Evolutionary conservation across 306 rosid genomes (phyloP).

Genomic region (Mucuna pruriens): DNA sequence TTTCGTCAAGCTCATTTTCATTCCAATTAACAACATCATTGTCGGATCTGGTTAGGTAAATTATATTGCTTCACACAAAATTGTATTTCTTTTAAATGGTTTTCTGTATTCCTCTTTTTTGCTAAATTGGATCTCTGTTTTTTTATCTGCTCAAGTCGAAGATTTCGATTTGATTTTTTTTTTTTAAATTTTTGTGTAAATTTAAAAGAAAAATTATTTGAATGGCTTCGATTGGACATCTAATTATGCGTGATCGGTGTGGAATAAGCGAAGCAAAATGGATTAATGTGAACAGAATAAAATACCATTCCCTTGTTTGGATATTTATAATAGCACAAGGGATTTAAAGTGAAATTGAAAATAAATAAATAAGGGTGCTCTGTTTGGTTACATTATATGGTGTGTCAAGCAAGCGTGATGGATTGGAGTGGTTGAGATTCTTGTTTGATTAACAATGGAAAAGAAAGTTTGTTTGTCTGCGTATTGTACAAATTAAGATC

Average conservation of each 20-base stretch:
- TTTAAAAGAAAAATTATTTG: background rate
- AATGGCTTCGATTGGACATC: background rate
- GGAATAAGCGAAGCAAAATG: background rate
- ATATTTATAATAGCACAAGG: background rate
- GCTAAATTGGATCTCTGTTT: background rate
- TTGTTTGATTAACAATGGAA: conserved; percentile 2
- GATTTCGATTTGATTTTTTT: background rate
- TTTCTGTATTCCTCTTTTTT: background rate
- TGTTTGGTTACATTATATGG: background rate
- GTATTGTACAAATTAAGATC: background rate
- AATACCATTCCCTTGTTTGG: background rate
- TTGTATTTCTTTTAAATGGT: background rate
- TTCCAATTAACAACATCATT: conserved; percentile 83
- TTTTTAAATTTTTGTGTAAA: background rate
- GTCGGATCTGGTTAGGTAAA: conserved; percentile 75
- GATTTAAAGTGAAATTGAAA: background rate
- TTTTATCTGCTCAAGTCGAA: background rate
- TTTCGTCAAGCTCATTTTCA: conserved; percentile 79
- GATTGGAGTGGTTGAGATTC: conserved; percentile 7
- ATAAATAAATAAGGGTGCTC: background rate
- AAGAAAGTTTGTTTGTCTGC: background rate
- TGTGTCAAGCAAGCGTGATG: background rate
- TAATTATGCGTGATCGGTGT: background rate
- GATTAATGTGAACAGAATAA: background rate
- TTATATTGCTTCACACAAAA: background rate